These are phyloP conservation scores for Tylopilus balloui DNA, from an alignment of 768 basidiomycete species.

Conservation along the genomic window DNA sequence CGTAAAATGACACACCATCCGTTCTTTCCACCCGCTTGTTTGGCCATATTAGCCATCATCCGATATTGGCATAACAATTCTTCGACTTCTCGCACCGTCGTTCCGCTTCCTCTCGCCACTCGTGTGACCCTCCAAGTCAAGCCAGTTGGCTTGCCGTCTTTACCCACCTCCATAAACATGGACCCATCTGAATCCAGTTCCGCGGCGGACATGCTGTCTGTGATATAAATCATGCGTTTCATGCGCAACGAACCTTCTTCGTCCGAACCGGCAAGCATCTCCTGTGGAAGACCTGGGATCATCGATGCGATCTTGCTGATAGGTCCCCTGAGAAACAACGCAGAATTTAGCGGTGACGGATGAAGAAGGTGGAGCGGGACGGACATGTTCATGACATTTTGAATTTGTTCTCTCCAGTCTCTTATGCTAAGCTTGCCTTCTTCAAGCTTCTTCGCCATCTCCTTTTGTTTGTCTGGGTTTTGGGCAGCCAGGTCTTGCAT, in stretches of 20 bases:
- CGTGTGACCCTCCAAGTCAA: slow-evolving; percentile 87
- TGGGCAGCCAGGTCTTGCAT: slow-evolving; percentile 94
- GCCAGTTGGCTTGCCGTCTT: slow-evolving; percentile 79
- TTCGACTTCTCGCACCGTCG: slow-evolving; percentile 95
- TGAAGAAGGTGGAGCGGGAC: slow-evolving; percentile 24
- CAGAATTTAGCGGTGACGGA: slow-evolving; percentile 6
- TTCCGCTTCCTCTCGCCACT: slow-evolving; percentile 91
- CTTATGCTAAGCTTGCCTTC: slow-evolving; percentile 96
- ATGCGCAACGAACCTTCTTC: slow-evolving; percentile 87
- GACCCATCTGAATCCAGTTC: slow-evolving; percentile 96
- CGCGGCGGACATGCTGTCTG: slow-evolving; percentile 90
- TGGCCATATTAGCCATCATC: slow-evolving; percentile 99
- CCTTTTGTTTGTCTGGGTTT: slow-evolving; percentile 95
- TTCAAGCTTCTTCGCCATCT: slow-evolving; percentile 95
- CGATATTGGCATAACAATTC: slow-evolving; percentile 94
- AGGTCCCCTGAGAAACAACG: slow-evolving; percentile 69
- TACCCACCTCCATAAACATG: slow-evolving; percentile 79
- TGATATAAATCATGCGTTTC: slow-evolving; percentile 98
- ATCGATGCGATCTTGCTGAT: slow-evolving; percentile 97
- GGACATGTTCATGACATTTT: slow-evolving; percentile 96
- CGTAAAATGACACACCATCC: slow-evolving; percentile 59
- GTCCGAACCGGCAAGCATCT: slow-evolving; percentile 85
- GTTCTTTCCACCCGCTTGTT: slow-evolving; percentile 95
- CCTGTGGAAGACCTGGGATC: slow-evolving; percentile 95
- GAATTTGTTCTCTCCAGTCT: slow-evolving; percentile 97